Percentiles rank a stretch among this genome's conserved stretches.
These are phyloP conservation scores for Coemansia sp. DNA, from an alignment of 192 early-diverging fungal species.

Conservation along the genomic window DNA sequence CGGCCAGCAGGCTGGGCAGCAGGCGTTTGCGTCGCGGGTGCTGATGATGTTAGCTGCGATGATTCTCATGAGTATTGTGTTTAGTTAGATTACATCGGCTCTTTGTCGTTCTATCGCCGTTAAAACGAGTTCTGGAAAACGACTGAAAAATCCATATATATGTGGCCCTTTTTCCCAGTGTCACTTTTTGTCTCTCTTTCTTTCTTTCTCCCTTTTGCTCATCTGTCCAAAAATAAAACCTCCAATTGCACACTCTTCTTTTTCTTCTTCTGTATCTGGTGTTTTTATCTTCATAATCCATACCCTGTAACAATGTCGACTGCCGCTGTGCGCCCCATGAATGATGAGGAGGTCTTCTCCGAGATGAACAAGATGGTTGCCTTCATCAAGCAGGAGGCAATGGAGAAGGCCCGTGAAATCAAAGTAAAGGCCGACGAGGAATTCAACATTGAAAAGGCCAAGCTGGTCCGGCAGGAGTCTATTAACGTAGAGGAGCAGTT, in stretches of 20 bases:
- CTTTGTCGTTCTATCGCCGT: too few species aligned
- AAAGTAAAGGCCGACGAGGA: conserved; percentile 99
- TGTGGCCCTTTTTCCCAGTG: neutral
- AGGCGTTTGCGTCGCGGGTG: conserved; percentile 79
- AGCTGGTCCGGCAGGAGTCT: conserved; percentile 96
- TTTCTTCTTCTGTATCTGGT: neutral
- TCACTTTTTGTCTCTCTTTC: neutral
- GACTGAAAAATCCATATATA: neutral
- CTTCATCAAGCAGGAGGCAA: conserved; percentile 98
- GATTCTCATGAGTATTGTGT: conserved; percentile 74
- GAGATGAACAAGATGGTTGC: conserved; percentile 99
- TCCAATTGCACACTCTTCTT: neutral
- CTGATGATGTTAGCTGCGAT: conserved; percentile 83
- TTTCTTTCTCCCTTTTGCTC: conserved; percentile 7
- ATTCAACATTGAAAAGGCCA: conserved; percentile 99
- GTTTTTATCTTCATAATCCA: neutral
- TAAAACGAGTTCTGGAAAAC: neutral
- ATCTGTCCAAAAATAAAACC: neutral
- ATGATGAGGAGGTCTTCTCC: conserved; percentile 91
- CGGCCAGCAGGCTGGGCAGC: conserved; percentile 58
- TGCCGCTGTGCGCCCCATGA: conserved; percentile 65
- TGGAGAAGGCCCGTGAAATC: conserved; percentile 98
- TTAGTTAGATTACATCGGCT: conserved; percentile 54
- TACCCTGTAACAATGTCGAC: conserved; percentile 36
- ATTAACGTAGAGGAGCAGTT: conserved; percentile 95